Percentiles rank a stretch among this genome's conserved stretches.
Conservation (phyloP, 2,329 filamentous ascomycete species). For the Calonectria multiphialidica region DNA sequence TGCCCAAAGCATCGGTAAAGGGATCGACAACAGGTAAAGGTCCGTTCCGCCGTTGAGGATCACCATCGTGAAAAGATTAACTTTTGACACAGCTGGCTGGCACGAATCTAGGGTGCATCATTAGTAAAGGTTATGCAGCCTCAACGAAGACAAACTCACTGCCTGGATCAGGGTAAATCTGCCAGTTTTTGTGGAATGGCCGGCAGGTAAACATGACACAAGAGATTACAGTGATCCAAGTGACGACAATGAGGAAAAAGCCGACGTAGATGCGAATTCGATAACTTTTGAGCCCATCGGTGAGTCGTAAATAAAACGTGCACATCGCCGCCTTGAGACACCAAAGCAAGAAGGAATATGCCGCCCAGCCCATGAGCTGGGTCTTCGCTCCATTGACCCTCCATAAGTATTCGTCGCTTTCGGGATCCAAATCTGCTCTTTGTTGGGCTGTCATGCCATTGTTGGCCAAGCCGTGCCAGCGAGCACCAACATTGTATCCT, state of each 20-base stretch:
- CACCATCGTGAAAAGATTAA: slow-evolving; percentile 50
- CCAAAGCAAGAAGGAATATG: slow-evolving; percentile 63
- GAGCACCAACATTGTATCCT: slow-evolving; percentile 59
- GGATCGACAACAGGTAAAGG: slow-evolving; percentile 53
- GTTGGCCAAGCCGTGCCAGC: slow-evolving; percentile 62
- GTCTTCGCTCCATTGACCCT: slow-evolving; percentile 60
- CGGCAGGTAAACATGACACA: slow-evolving; percentile 64
- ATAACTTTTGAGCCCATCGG: slow-evolving; percentile 39
- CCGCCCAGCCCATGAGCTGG: slow-evolving; percentile 64
- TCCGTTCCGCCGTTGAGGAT: slow-evolving; percentile 52
- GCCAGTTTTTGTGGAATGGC: slow-evolving; percentile 66
- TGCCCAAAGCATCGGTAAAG: slow-evolving; percentile 63
- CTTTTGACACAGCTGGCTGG: slow-evolving; percentile 52
- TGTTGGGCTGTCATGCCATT: slow-evolving; percentile 63
- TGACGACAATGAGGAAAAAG: slow-evolving; percentile 57
- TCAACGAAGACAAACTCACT: slow-evolving; percentile 50
- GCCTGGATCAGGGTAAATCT: slow-evolving; percentile 68
- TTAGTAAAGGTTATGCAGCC: not conserved
- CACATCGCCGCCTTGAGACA: slow-evolving; percentile 65
- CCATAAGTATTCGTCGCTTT: slow-evolving; percentile 55
- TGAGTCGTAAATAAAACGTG: slow-evolving; percentile 64
- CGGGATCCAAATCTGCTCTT: slow-evolving; percentile 54
- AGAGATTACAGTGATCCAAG: slow-evolving; percentile 60
- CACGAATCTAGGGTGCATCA: slow-evolving; percentile 41
- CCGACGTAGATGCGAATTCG: slow-evolving; percentile 55